Evolutionary conservation across 495 filamentous ascomycete genomes (phyloP).

Genomic region (Aspergillus homomorphus): DNA sequence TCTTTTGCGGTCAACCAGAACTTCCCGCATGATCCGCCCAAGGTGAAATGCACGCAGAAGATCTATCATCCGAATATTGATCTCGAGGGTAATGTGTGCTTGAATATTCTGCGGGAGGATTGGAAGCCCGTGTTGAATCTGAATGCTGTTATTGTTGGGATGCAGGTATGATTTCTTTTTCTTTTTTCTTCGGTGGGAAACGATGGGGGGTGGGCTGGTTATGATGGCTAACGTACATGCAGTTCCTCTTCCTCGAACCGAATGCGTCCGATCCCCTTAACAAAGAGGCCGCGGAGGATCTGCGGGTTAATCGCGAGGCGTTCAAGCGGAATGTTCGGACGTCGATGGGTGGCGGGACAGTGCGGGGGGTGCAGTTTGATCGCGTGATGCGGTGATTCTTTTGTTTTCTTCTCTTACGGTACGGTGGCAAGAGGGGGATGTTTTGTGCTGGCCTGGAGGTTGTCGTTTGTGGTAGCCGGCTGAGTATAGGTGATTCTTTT

Average conservation of each 20-base stretch:
- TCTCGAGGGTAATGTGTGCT: slow-evolving; percentile 92
- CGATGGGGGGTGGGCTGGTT: neutral
- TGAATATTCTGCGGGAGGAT: slow-evolving; percentile 96
- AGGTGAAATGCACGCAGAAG: slow-evolving; percentile 96
- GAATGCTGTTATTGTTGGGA: slow-evolving; percentile 92
- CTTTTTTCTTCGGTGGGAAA: slow-evolving; percentile 3
- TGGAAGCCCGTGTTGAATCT: slow-evolving; percentile 98
- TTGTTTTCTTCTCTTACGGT: neutral
- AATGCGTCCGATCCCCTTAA: slow-evolving; percentile 97
- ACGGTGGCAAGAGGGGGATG: neutral
- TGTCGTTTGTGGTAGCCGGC: neutral
- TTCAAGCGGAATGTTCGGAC: slow-evolving; percentile 89
- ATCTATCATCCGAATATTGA: slow-evolving; percentile 99
- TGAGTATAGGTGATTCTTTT: too few relatives aligned
- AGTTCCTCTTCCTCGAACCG: slow-evolving; percentile 97
- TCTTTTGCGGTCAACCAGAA: slow-evolving; percentile 87
- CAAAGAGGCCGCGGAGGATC: slow-evolving; percentile 93
- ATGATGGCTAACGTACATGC: too few relatives aligned
- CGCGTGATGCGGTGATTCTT: slow-evolving; percentile 52
- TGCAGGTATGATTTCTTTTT: slow-evolving; percentile 59
- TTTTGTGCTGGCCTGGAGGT: neutral
- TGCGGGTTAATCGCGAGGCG: slow-evolving; percentile 73
- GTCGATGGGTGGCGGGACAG: slow-evolving; percentile 77
- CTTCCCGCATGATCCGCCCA: slow-evolving; percentile 96
- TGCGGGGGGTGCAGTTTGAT: slow-evolving; percentile 71